phyloP scores from a whole-genome alignment of 208 protist species.

The Leishmania gerbilli region DNA sequence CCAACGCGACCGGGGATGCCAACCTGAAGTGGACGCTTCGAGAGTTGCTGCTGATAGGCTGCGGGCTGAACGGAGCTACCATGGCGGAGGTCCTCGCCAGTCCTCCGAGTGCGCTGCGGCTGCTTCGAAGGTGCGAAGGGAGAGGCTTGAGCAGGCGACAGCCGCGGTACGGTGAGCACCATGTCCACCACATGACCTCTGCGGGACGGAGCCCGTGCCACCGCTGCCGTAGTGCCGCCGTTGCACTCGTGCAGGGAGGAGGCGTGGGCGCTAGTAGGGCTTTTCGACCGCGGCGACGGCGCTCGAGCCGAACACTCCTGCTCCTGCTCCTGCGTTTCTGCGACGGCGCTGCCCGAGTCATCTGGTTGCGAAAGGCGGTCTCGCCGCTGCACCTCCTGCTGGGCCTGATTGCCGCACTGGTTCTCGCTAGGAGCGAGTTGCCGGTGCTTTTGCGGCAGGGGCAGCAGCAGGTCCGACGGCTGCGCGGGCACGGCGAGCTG shows the following conservation, averaged over 20 bases:
- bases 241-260: background rate
- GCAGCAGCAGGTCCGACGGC: background rate
- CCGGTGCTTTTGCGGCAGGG: background rate
- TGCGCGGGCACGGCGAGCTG: background rate
- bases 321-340: background rate
- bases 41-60: background rate
- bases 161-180: slow-evolving; percentile 6
- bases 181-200: background rate
- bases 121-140: background rate
- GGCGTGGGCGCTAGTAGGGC: background rate
- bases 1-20: slow-evolving; percentile 5
- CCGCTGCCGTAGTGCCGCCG: background rate
- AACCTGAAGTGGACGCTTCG: background rate
- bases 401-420: background rate
- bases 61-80: background rate
- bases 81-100: background rate
- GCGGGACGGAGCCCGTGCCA: background rate
- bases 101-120: background rate
- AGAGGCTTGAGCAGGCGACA: background rate
- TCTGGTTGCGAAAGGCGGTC: background rate
- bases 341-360: background rate
- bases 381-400: background rate
- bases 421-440: background rate
- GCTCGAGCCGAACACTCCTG: background rate
- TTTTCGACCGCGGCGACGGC: slow-evolving; percentile 18